Evolutionary conservation across 129 eudicot species (phyloP).

Genomic region (Heracleum sosnowskyi): DNA sequence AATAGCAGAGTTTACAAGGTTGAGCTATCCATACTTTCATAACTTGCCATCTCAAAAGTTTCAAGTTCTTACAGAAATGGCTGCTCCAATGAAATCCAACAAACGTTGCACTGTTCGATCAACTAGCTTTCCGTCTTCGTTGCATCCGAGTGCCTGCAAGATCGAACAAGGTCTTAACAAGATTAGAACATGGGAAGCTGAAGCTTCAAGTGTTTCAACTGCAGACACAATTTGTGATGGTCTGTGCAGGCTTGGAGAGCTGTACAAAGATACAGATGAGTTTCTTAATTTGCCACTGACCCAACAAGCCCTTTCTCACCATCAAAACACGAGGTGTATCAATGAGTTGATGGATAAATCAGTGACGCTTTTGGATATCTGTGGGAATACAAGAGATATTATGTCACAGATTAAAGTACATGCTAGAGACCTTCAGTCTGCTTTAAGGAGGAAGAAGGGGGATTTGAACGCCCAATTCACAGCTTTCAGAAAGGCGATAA

Average conservation of each 20-base stretch:
- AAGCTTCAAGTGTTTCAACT: background rate
- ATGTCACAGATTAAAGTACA: conserved; percentile 17
- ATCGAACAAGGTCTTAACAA: conserved; percentile 17
- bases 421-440: conserved; percentile 18
- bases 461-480: background rate
- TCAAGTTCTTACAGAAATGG: conserved; percentile 11
- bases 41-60: background rate
- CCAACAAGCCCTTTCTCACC: conserved; percentile 20
- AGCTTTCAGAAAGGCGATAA: conserved; percentile 19
- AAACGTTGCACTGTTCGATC: conserved; percentile 17
- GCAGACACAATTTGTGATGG: conserved; percentile 24
- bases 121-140: conserved; percentile 28
- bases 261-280: conserved; percentile 29
- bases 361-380: conserved; percentile 24
- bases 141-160: conserved; percentile 25
- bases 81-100: conserved; percentile 14
- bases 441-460: conserved; percentile 21
- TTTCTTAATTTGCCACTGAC: conserved; percentile 24
- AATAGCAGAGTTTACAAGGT: background rate
- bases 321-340: conserved; percentile 11
- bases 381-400: conserved; percentile 19
- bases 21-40: background rate
- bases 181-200: conserved; percentile 24
- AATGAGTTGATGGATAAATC: conserved; percentile 28
- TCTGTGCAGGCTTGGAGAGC: conserved; percentile 16